Evolutionary conservation across 2,329 filamentous ascomycete genomes (phyloP), one percentile per base, ranked within the genome.

Genomic region (Alternaria arbusti): DNA sequence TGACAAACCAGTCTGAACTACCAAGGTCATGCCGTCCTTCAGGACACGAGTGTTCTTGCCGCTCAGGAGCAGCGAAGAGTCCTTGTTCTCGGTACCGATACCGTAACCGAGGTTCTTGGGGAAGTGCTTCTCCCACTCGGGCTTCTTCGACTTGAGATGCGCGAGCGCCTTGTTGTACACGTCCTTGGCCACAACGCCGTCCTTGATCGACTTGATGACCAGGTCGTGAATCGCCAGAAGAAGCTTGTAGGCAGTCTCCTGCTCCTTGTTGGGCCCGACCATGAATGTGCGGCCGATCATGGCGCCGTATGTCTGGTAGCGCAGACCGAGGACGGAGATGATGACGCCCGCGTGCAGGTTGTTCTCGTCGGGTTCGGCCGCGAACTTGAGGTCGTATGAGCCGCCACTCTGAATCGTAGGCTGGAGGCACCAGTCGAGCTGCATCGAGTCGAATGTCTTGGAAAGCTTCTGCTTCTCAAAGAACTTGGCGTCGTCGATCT

Each of bases 21-120:
- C 92, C 12, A 99, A 86, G 0, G 96, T 99, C 96, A 99, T 99
- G 69, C 96, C 96, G 75, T 98, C 96, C 80, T 95, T 97, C 61
- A 99, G 83, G 6, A 87, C 86, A 55, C 94, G 89, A 26, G 84
- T 86, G 78, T 94, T 98, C 84, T 99, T 99, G 63, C 86, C 91
- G 74, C 93, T 98, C 40, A 99, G 84, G 3, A 96, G 81, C 63
- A 99, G 86, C 5, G 93, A 95, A 3, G 87, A 83, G 77, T 99
- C 96, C 72, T 92, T 90, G 69, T 91, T 91, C 83, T 99, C 96
- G 46, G 98, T 92, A 66, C 96, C 96, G 72, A 99, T 92, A 51
- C 94, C 95, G 72, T 90, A 93, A 52, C 96, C 96, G 40, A 98
- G 90, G 68, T 92, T 97, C 82, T 96, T 97, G 47, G 95, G 83